These are phyloP conservation scores for Vaccinium macrocarpon DNA, from an alignment of 148 eudicot species.

Conservation along the genomic window DNA sequence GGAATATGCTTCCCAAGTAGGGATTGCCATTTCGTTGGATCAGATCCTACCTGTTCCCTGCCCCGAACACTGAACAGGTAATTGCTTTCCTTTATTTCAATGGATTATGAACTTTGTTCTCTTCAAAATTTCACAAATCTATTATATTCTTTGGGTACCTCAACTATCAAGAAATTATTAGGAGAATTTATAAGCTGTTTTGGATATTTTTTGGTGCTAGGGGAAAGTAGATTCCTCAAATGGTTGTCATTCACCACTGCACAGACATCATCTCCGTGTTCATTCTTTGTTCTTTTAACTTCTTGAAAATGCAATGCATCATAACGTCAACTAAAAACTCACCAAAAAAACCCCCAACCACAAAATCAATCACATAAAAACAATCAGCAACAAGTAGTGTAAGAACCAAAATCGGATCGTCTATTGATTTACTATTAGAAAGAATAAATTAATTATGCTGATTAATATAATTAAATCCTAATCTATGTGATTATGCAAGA, in stretches of 20 bases:
- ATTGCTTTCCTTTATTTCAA: conserved; percentile 20
- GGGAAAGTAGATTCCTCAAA: conserved; percentile 36
- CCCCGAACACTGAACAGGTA: conserved; percentile 9
- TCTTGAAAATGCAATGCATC: conserved; percentile 50
- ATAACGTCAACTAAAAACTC: neutral
- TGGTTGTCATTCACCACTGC: conserved; percentile 58
- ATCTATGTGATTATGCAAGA: too few relatives aligned
- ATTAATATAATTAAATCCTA: too few relatives aligned
- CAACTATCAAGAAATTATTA: neutral
- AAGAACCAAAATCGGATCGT: too few relatives aligned
- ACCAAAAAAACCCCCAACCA: neutral
- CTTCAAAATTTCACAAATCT: conserved; percentile 16
- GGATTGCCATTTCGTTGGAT: too few relatives aligned
- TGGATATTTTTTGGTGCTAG: conserved; percentile 22
- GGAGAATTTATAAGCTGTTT: conserved; percentile 19
- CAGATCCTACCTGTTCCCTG: too few relatives aligned
- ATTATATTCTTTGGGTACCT: neutral
- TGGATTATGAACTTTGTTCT: conserved; percentile 22
- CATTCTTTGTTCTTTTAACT: conserved; percentile 62
- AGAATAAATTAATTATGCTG: too few relatives aligned
- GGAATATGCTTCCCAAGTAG: conserved; percentile 24
- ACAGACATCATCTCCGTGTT: conserved; percentile 69
- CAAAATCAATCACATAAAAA: neutral
- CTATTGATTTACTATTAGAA: too few relatives aligned
- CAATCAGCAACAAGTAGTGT: neutral